Percentiles rank a stretch among this genome's conserved stretches.
Evolutionary conservation across 1,284 basidiomycete species (phyloP).

Genomic region (Prillingera fragicola): DNA sequence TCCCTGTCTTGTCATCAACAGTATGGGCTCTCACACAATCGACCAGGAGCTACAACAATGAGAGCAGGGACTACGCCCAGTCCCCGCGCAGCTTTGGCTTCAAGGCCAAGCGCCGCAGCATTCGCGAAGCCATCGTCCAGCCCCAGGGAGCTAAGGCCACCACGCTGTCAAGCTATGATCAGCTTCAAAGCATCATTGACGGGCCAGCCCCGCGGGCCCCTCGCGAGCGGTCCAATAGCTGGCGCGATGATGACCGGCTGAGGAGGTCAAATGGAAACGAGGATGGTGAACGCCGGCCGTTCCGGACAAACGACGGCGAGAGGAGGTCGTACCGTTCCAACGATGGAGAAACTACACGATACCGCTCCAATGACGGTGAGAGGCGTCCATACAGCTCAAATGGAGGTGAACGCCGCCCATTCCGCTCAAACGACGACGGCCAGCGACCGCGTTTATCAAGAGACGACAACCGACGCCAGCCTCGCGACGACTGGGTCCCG

Average conservation of each 20-base stretch:
- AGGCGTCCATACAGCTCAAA: no score
- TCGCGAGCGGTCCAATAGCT: not conserved
- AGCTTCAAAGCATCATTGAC: not conserved
- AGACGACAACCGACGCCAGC: not conserved
- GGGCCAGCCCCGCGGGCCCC: not conserved
- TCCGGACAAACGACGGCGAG: not conserved
- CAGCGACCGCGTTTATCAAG: not conserved
- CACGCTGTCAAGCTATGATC: not conserved
- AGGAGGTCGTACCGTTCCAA: not conserved
- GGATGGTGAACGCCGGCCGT: not conserved
- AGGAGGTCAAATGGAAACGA: not conserved
- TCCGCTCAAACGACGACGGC: not conserved
- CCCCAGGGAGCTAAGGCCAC: no score
- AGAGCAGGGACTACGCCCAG: no score
- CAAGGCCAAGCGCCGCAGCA: no score
- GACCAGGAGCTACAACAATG: no score
- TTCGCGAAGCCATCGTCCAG: no score
- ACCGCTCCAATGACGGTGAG: not conserved
- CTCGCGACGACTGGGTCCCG: not conserved
- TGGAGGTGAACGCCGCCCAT: not conserved
- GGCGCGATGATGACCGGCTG: not conserved
- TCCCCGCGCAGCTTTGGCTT: no score
- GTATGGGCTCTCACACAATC: no score
- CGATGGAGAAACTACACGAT: not conserved
- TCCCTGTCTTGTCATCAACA: no score